Evolutionary conservation across 345 rosid genomes (phyloP), one percentile per base, ranked within the genome.

Genomic region (Arabidopsis suecica): DNA sequence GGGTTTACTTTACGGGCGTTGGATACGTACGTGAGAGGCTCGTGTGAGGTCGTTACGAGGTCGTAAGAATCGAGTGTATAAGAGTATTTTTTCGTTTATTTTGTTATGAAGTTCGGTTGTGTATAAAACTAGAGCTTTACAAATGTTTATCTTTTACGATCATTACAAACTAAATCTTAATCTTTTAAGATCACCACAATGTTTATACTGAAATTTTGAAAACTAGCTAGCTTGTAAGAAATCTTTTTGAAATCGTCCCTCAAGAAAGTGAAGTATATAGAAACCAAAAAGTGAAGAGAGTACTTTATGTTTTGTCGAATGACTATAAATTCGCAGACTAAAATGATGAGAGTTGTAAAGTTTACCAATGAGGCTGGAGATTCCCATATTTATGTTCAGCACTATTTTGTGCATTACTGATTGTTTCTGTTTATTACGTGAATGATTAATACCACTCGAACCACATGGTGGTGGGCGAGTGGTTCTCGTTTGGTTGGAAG

Each of bases 281-380:
- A 45, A 36, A 55, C 48, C 2, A 45, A 16, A 67, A 68, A 68
- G 61, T 5, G 23, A 58, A 30, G 59, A 66, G 13, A 56, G 53
- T 61, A 49, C 74, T 60, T 60, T 67, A 51, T 32, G 62, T 32
- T 60, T 51, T 66, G 68, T 30, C 33, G 12, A 57, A 66, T 12
- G 61, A 4, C 22, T 50, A 38, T 20, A 68, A 59, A 60, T 60
- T 68, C 56, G 56, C 30, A 68, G 6, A 58, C 68, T 10, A 75
- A 40, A 50, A 67, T 58, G 54, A 75, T 67, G 63, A 41, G 55
- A 67, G 40, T 10, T 2, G 38, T 30, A 51, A 60, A 68, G 40
- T 51, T 45, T 60, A 61, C 74, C 74, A 75, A 61, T 75, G 57
- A 60, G 49, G 13, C 53, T 32, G 49, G 69, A 75, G 74, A 69